Evolutionary conservation across 805 yeast genomes (phyloP), one percentile per base, ranked within the genome.

Genomic region (Zygosaccharomyces pseudorouxii): DNA sequence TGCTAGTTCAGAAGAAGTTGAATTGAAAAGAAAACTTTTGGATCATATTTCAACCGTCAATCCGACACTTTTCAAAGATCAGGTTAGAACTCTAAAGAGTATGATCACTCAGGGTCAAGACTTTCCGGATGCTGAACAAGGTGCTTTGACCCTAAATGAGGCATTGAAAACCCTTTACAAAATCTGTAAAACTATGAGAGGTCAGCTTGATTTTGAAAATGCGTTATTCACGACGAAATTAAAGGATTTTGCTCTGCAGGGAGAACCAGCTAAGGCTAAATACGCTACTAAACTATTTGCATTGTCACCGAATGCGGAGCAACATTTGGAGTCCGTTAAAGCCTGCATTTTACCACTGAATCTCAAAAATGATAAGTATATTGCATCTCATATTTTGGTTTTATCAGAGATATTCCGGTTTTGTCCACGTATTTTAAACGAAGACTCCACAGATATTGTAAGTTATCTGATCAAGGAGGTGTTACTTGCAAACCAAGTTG

Each of bases 41-140:
- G 81, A 80, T 49, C 72, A 77, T 37, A 77, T 86, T 2, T 81
- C 95, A 0, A 57, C 63, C 2, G 71, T 76, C 3, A 69, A 78
- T 41, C 96, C 96, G 0, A 74, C 76, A 11, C 80, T 83, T 1
- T 75, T 89, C 61, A 78, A 78, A 55, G 74, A 75, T 29, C 86
- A 86, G 56, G 70, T 83, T 8, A 66, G 72, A 4, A 73, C 75
- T 5, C 67, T 89, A 47, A 70, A 74, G 3, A 64, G 70, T 0
- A 56, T 72, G 9, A 63, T 80, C 2, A 65, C 65, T 9, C 56
- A 47, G 51, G 55, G 14, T 55, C 56, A 18, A 48, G 52, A 50
- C 3, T 46, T 58, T 2, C 41, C 49, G 3, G 53, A 56, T 42
- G 48, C 51, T 8, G 51, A 53, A 9, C 50, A 52, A 4, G 53